Percentiles rank a stretch among this genome's conserved stretches.
These are phyloP conservation scores for Backusella tuberculispora DNA, from an alignment of 192 early-diverging fungal species.

Conservation along the genomic window DNA sequence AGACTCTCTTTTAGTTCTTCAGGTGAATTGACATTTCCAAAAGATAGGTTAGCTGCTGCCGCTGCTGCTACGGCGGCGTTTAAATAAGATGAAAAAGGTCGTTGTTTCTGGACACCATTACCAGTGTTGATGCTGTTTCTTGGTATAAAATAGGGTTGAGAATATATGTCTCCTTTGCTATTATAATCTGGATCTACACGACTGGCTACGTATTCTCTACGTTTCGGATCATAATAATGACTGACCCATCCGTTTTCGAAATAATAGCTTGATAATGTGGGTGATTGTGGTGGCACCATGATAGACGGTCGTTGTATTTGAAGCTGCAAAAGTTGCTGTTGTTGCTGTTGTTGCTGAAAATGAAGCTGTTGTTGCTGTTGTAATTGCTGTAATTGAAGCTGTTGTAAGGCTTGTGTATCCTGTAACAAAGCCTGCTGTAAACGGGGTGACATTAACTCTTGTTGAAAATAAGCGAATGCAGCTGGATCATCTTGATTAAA, in stretches of 20 bases:
- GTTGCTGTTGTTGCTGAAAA: slow-evolving; percentile 50
- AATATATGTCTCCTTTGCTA: not conserved
- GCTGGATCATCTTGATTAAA: slow-evolving; percentile 30
- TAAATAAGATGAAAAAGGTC: slow-evolving; percentile 3
- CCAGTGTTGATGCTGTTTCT: not conserved
- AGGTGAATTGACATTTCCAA: slow-evolving; percentile 12
- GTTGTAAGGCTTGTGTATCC: slow-evolving; percentile 19
- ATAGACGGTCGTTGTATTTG: slow-evolving; percentile 45
- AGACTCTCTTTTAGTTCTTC: slow-evolving; percentile 57
- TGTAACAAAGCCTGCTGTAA: slow-evolving; percentile 21
- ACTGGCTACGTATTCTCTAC: slow-evolving; percentile 28
- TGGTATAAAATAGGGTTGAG: not conserved
- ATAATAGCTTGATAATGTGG: slow-evolving; percentile 53
- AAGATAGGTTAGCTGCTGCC: slow-evolving; percentile 11
- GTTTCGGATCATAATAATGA: slow-evolving; percentile 36
- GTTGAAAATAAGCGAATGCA: slow-evolving; percentile 38
- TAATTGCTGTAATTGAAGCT: slow-evolving; percentile 28
- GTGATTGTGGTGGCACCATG: slow-evolving; percentile 60
- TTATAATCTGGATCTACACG: slow-evolving; percentile 27
- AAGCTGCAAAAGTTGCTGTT: slow-evolving; percentile 41
- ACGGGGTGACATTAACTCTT: slow-evolving; percentile 26
- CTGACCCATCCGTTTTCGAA: slow-evolving; percentile 51
- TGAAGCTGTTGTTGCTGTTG: slow-evolving; percentile 54
- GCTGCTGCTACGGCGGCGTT: slow-evolving; percentile 25
- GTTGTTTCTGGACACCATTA: not conserved